A percentile compares a stretch with the other conserved stretches of the same genome.
Evolutionary conservation across 2,329 filamentous ascomycete species (phyloP).

Genomic region (Colletotrichum gloeosporioides): DNA sequence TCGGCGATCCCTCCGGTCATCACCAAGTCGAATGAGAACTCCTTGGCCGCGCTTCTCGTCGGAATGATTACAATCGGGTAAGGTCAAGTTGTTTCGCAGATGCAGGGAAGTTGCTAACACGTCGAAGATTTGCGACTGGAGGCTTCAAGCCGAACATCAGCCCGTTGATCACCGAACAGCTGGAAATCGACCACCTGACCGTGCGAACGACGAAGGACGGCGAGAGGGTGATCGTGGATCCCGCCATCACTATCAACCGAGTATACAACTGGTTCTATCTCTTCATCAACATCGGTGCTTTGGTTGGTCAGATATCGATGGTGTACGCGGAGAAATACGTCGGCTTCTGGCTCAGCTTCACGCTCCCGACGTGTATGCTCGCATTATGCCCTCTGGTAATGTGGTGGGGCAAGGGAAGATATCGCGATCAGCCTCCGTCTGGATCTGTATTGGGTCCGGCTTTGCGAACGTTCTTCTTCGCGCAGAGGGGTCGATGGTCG

Average conservation of each 20-base stretch:
- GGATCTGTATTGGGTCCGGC: conserved; percentile 74
- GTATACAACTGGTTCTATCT: conserved; percentile 77
- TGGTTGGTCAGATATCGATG: conserved; percentile 69
- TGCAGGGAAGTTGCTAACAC: not conserved
- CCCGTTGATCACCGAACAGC: conserved; percentile 71
- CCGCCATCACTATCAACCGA: conserved; percentile 63
- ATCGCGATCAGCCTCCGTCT: conserved; percentile 62
- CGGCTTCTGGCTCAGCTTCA: conserved; percentile 75
- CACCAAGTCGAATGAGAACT: conserved; percentile 51
- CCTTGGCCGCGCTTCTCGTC: conserved; percentile 68
- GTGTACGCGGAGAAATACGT: conserved; percentile 77
- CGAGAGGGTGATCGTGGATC: conserved; percentile 70
- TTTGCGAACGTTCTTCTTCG: conserved; percentile 63
- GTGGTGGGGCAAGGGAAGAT: conserved; percentile 61
- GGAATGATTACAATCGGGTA: conserved; percentile 51
- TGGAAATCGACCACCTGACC: conserved; percentile 58
- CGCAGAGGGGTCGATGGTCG: conserved; percentile 73
- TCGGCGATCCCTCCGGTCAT: conserved; percentile 71
- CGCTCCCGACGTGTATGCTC: conserved; percentile 72
- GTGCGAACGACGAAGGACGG: conserved; percentile 59
- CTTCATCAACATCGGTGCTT: conserved; percentile 73
- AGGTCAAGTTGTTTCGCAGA: not conserved
- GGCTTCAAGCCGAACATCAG: conserved; percentile 79
- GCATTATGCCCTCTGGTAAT: conserved; percentile 68
- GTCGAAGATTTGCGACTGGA: conserved; percentile 65